phyloP scores from a whole-genome alignment of 805 yeast genomes.

The Myxozyma melibiosi region DNA sequence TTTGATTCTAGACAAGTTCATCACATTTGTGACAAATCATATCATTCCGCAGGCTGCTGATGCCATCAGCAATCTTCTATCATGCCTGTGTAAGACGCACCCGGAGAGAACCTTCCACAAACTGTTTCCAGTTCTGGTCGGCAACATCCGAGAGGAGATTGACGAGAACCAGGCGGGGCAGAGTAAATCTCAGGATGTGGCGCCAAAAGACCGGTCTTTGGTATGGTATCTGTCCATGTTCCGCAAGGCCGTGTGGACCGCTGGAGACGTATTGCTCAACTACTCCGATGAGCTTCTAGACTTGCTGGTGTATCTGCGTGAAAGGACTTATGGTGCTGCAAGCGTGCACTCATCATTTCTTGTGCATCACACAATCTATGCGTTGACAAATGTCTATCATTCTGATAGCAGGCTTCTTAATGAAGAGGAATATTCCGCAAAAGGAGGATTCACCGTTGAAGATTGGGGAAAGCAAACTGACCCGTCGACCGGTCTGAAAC shows the following conservation, averaged over 20 bases:
- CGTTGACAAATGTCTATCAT: slow-evolving; percentile 56
- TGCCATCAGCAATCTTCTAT: slow-evolving; percentile 70
- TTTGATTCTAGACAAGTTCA: slow-evolving; percentile 36
- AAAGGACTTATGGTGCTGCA: slow-evolving; percentile 63
- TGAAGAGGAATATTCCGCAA: slow-evolving; percentile 11
- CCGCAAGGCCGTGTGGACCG: slow-evolving; percentile 69
- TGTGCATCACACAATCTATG: slow-evolving; percentile 65
- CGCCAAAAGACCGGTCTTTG: slow-evolving; percentile 76
- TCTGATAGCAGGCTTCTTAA: slow-evolving; percentile 33
- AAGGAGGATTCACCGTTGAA: slow-evolving; percentile 42
- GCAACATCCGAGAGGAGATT: slow-evolving; percentile 65
- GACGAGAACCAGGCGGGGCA: slow-evolving; percentile 81
- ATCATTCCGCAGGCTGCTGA: slow-evolving; percentile 61
- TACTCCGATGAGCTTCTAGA: slow-evolving; percentile 51
- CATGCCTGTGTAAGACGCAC: slow-evolving; percentile 67
- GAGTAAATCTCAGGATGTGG: slow-evolving; percentile 63
- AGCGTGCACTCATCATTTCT: slow-evolving; percentile 64
- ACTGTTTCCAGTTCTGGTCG: slow-evolving; percentile 50
- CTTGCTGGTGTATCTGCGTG: slow-evolving; percentile 49
- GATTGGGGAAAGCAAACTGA: slow-evolving; percentile 45
- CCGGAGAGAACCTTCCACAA: slow-evolving; percentile 52
- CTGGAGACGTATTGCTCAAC: slow-evolving; percentile 54
- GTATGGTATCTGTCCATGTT: slow-evolving; percentile 71
- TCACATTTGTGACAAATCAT: slow-evolving; percentile 60
- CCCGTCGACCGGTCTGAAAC: slow-evolving; percentile 43